Percentiles rank a stretch among this genome's conserved stretches.
Evolutionary conservation across 306 rosid genomes (phyloP).

Genomic region (Mimosa pudica): DNA sequence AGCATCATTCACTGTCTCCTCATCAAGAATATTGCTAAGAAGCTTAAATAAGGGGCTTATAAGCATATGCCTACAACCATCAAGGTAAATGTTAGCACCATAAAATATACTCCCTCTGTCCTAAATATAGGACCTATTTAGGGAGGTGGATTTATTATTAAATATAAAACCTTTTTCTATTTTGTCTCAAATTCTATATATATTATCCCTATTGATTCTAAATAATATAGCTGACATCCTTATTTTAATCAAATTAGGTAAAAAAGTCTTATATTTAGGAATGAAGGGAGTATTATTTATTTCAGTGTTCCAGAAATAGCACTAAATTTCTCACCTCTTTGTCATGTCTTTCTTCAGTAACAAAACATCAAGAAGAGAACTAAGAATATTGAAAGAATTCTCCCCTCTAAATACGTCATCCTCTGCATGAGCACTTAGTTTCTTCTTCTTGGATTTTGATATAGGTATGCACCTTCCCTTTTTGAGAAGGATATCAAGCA

Average conservation of each 20-base stretch:
- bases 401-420: constrained; percentile 50
- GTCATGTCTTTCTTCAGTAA: constrained; percentile 72
- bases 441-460: constrained; percentile 58
- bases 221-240: no score
- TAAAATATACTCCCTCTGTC: not conserved
- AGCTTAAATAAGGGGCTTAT: constrained; percentile 69
- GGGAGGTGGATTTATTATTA: no score
- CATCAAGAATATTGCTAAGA: constrained; percentile 54
- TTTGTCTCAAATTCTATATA: no score
- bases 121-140: no score
- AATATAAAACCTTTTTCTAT: no score
- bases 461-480: constrained; percentile 30
- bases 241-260: no score
- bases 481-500: constrained; percentile 56
- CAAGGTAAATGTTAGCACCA: constrained; percentile 37
- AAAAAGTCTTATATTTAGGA: no score
- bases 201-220: no score
- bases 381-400: constrained; percentile 49
- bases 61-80: constrained; percentile 66
- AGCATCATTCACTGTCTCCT: constrained; percentile 51
- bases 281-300: not conserved
- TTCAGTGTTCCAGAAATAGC: not conserved
- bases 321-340: constrained; percentile 45
- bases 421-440: constrained; percentile 40
- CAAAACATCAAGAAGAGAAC: constrained; percentile 82